Percentiles rank a stretch among this genome's conserved stretches.
Conservation (phyloP, 2,329 filamentous ascomycete species). For the Verticillium zaregamsianum region DNA sequence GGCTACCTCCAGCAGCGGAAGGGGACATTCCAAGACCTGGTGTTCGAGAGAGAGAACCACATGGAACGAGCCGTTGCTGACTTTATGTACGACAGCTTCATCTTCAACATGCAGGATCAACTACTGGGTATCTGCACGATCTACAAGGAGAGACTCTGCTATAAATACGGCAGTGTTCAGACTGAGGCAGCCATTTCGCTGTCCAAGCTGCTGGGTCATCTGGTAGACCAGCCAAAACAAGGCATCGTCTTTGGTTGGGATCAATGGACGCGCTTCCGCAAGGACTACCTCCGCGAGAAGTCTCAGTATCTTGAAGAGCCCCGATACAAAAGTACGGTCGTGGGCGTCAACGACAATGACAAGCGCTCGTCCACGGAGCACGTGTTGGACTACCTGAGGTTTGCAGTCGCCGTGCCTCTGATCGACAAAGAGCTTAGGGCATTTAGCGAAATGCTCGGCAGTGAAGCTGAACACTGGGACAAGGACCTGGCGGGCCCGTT, state of each 20-base stretch:
- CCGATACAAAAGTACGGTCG: constrained; percentile 36
- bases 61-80: constrained; percentile 25
- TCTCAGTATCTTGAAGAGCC: constrained; percentile 27
- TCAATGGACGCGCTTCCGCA: constrained; percentile 35
- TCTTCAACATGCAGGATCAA: constrained; percentile 52
- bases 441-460: constrained; percentile 11
- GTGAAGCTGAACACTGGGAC: constrained; percentile 23
- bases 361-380: constrained; percentile 26
- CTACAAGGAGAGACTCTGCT: constrained; percentile 60
- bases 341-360: constrained; percentile 17
- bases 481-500: constrained; percentile 28
- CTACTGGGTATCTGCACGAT: constrained; percentile 62
- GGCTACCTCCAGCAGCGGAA: constrained; percentile 48
- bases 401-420: constrained; percentile 39
- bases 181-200: constrained; percentile 40
- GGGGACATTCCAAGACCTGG: constrained; percentile 41
- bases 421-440: constrained; percentile 31
- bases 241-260: constrained; percentile 41
- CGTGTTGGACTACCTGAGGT: constrained; percentile 60
- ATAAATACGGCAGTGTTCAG: constrained; percentile 49
- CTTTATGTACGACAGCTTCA: constrained; percentile 51
- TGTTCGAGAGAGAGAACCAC: constrained; percentile 8
- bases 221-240: constrained; percentile 57
- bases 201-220: constrained; percentile 45
- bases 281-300: constrained; percentile 15